Conservation (phyloP, 805 yeast genomes). For the Suhomyces sp. region DNA sequence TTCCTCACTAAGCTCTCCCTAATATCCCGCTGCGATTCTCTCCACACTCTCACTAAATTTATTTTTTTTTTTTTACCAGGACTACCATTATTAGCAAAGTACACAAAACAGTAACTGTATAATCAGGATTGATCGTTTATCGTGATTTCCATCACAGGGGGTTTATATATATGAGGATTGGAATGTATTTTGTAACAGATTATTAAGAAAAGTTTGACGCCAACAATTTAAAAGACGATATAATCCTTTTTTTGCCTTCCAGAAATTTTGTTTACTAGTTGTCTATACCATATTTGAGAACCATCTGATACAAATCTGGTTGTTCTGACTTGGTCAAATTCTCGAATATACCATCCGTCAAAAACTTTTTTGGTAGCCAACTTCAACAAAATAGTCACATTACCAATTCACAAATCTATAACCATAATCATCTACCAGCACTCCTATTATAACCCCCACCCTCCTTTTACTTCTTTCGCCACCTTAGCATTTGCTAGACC, state of each 20-base stretch:
- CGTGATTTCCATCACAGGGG: conserved; percentile 1
- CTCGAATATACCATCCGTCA: background rate
- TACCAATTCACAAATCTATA: background rate
- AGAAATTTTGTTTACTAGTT: background rate
- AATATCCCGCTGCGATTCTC: background rate
- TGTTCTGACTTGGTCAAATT: background rate
- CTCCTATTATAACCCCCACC: background rate
- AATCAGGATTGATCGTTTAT: conserved; percentile 10
- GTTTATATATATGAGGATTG: background rate
- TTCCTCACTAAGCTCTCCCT: background rate
- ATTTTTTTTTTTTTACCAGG: background rate
- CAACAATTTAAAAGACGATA: background rate
- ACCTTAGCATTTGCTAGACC: background rate
- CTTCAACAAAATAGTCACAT: background rate
- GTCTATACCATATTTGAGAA: background rate
- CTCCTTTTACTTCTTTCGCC: background rate
- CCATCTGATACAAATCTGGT: background rate
- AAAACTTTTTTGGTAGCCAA: background rate
- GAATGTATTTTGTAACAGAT: conserved; percentile 2
- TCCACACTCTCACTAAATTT: background rate
- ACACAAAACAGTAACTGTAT: conserved; percentile 8
- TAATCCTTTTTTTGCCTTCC: background rate
- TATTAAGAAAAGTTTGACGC: background rate
- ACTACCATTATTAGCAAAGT: conserved; percentile 4
- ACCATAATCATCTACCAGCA: background rate